Percentiles rank a stretch among this genome's conserved stretches.
phyloP scores from a whole-genome alignment of 345 rosid species.

The Gossypium rotundifolium region DNA sequence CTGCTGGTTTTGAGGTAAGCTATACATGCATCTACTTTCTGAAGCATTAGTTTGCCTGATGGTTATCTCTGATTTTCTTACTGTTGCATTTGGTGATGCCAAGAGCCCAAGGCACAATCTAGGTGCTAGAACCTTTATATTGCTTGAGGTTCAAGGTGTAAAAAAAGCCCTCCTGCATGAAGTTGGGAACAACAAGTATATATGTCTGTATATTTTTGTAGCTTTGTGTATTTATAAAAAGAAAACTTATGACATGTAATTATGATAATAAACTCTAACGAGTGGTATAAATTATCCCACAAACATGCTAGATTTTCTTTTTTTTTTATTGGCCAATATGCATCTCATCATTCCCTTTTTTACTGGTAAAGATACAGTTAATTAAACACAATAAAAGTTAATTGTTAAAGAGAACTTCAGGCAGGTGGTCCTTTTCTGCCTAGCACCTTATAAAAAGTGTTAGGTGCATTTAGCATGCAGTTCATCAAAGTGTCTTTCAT shows the following conservation, averaged over 20 bases:
- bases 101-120: background rate
- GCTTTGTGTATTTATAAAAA: background rate
- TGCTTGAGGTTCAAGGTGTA: background rate
- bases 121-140: background rate
- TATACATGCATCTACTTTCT: background rate
- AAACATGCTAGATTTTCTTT: background rate
- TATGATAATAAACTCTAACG: too few species aligned
- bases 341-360: background rate
- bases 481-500: too few species aligned
- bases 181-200: background rate
- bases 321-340: background rate
- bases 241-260: background rate
- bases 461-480: too few species aligned
- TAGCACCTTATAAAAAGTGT: too few species aligned
- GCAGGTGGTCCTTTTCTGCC: background rate
- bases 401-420: too few species aligned
- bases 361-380: background rate
- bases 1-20: conserved; percentile 96
- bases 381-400: too few species aligned
- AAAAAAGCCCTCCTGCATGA: background rate
- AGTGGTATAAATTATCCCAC: too few species aligned
- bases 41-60: background rate
- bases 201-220: background rate
- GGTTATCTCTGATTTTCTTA: background rate
- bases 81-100: background rate